Base-by-base conservation (phyloP, 768 basidiomycete genomes). In the Phaffia tasmanica region DNA sequence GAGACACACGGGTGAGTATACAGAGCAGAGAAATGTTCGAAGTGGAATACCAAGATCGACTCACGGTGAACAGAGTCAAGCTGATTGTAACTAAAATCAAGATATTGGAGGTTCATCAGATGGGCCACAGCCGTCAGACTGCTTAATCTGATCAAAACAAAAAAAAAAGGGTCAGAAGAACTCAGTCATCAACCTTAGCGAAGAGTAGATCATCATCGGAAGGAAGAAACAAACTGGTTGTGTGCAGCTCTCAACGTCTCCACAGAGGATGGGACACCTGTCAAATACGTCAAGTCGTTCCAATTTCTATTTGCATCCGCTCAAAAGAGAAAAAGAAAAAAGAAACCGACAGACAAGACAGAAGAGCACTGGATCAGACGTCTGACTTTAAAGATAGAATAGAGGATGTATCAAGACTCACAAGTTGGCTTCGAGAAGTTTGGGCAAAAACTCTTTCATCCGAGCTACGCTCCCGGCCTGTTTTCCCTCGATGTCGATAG, bases 41-140 rank as follows among this genome's bases (percentile, higher is more conserved):
- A 27, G 42, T 30, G n/a, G 2, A 47, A 18, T 18, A 18, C 29
- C 50, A 29, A 57, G 7, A 50, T n/a, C 25, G 61, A 85, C 89
- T 78, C 76, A 94, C 89, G 89, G 58, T 81, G 82, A 65, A 98
- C 79, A 9, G 88, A 88, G 69, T 94, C 90, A 62, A 98, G 81
- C 70, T 88, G 83, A 76, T 98, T 98, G 73, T 83, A 76, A 75
- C 89, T 91, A 69, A 99, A 84, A 78, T 99, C 91, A 73, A 99
- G 81, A 72, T 82, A 83, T 77, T 92, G 89, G 51, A 99, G 81
- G 74, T 89, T 88, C 47, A 81, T 79, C 72, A 99, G 80, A 76
- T 97, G 91, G 74, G 82, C 81, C 77, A 89, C 94, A 29, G 92
- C 90, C 46, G 91, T 91, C 70, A 93, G 78, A 70, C 84, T 83